Evolutionary conservation across 2,329 filamentous ascomycete genomes (phyloP), one percentile per base, ranked within the genome.

Genomic region (Pseudocercospora fijiensis): DNA sequence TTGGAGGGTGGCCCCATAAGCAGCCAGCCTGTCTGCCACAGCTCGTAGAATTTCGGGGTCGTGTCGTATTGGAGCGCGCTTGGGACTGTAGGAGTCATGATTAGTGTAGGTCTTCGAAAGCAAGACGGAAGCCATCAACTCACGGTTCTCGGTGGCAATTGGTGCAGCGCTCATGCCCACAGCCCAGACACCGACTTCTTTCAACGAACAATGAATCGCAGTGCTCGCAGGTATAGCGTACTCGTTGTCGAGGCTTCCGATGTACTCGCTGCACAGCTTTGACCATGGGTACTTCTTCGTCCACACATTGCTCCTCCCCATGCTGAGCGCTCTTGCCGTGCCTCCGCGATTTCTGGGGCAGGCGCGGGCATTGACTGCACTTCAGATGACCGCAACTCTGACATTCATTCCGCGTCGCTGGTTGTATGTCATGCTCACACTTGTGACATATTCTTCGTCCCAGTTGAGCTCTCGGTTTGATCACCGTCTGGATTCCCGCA

Each of bases 371-470:
- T 73, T 89, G 89, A 43, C 87, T 90, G 80, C 92, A 96, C 60
- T 91, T 87, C 58, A 83, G 76, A 76, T 96, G 92, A 27, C 82
- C 79, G 76, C 92, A 96, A 43, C 81, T 82, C 7, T 81, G 77
- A 75, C 92, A 96, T 24, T 67, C 57, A 8, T 55, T 61, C 7
- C 53, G 51, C 11, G 56, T 49, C 1, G 52, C 18, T n/a, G 58
- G 60, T 24, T 28, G 33, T 26, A 65, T 45, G 10, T 43, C 56
- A 11, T 62, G 60, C 13, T 62, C 75, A 75, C 92, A 96, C 71
- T 86, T 82, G 77, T 96, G 92, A 76, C 92, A 96, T 84, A 52
- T 95, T 84, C 27, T 90, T 85, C 78, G 95, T 90, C 66, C 85
- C 86, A 24, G 87, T 85, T 69, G 87, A 86, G 77, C 88, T 90